Conservation (phyloP, 208 protist genomes). For the Leishmania turanica region DNA sequence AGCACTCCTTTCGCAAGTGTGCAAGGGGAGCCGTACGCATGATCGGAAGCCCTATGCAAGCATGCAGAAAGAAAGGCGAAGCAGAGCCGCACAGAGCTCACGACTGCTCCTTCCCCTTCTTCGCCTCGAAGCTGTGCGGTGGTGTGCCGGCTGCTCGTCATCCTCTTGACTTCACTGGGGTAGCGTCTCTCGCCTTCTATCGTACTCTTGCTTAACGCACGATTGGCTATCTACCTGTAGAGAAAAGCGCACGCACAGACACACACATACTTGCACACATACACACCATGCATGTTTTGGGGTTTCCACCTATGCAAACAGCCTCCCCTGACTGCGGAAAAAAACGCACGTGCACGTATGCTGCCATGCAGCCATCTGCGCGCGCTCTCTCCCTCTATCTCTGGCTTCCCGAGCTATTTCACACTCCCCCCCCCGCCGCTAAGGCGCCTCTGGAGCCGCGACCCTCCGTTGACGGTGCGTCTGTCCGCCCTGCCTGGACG, state of each 20-base stretch:
- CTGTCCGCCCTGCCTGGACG: too few relatives aligned
- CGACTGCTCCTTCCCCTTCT: not conserved
- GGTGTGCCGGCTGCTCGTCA: not conserved
- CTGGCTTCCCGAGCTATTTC: too few relatives aligned
- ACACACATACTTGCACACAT: not conserved
- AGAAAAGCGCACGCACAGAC: not conserved
- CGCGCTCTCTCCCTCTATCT: too few relatives aligned
- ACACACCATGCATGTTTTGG: too few relatives aligned
- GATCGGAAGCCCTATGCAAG: not conserved
- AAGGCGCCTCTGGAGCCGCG: too few relatives aligned
- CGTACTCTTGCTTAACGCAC: not conserved
- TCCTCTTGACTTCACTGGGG: not conserved
- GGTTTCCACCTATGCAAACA: too few relatives aligned
- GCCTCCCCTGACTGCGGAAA: too few relatives aligned
- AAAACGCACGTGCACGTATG: not conserved
- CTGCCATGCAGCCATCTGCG: not conserved
- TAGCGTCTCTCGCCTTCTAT: not conserved
- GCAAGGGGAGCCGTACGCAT: not conserved
- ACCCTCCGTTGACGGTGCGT: too few relatives aligned
- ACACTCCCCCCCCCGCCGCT: too few relatives aligned
- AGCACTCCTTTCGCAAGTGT: not conserved
- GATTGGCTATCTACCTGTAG: not conserved
- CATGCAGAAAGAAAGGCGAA: not conserved
- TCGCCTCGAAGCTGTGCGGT: not conserved
- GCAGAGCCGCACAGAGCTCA: not conserved